A percentile compares a stretch with the other conserved stretches of the same genome.
phyloP scores from a whole-genome alignment of 306 rosid species.

The Malus domestica region DNA sequence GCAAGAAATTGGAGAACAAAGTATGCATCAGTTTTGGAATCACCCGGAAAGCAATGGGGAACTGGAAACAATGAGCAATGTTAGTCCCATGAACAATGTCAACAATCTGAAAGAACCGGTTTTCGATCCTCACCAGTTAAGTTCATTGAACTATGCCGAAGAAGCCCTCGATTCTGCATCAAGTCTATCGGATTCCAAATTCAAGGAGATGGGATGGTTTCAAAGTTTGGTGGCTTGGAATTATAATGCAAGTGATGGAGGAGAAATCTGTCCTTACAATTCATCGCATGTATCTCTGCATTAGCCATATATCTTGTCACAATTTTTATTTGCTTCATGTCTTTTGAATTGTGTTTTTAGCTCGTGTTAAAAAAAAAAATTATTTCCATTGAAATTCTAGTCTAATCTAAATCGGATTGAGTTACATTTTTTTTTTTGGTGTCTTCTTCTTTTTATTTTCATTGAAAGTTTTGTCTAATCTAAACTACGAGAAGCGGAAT shows the following conservation, averaged over 20 bases:
- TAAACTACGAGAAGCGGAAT: too few relatives aligned
- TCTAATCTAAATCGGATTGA: too few relatives aligned
- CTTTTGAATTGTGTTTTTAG: too few relatives aligned
- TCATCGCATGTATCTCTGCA: not conserved
- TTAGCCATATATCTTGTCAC: not conserved
- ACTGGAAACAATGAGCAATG: not conserved
- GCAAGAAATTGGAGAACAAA: not conserved
- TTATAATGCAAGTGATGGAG: constrained; percentile 3
- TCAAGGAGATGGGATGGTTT: constrained; percentile 5
- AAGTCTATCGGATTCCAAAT: not conserved
- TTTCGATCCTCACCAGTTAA: constrained; percentile 2
- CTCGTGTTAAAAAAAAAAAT: too few relatives aligned
- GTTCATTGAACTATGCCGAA: constrained; percentile 2
- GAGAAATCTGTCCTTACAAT: constrained; percentile 2
- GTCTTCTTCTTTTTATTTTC: too few relatives aligned
- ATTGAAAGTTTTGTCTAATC: too few relatives aligned
- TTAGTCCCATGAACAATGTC: not conserved
- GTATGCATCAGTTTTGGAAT: not conserved
- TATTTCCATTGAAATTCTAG: too few relatives aligned
- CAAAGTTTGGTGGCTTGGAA: constrained; percentile 16
- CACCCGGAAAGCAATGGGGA: not conserved
- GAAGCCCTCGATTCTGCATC: not conserved
- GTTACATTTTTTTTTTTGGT: too few relatives aligned
- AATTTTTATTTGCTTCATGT: not conserved
- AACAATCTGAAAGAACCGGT: constrained; percentile 5